phyloP scores from a whole-genome alignment of 805 yeast species.

The Candida nitratophila region DNA sequence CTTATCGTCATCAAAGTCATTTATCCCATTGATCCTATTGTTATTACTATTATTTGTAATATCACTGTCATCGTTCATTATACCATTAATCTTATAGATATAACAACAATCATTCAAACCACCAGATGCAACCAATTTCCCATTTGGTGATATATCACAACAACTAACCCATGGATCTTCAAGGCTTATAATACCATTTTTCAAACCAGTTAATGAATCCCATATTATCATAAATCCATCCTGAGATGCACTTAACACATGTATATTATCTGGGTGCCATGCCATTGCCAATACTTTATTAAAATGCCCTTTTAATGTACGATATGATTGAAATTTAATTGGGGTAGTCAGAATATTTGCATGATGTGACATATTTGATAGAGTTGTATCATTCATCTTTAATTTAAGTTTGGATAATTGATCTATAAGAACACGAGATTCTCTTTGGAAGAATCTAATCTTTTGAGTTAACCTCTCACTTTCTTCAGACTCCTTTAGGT shows the following conservation, averaged over 20 bases:
- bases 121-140: constrained; percentile 64
- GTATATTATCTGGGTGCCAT: constrained; percentile 63
- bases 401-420: constrained; percentile 22
- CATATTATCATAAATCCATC: constrained; percentile 82
- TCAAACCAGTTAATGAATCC: constrained; percentile 71
- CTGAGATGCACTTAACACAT: constrained; percentile 68
- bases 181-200: constrained; percentile 61
- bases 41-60: no score
- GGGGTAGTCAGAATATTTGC: constrained; percentile 6
- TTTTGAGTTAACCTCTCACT: constrained; percentile 1
- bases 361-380: constrained; percentile 18
- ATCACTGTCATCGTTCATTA: no score
- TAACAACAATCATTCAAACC: constrained; percentile 80
- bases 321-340: constrained; percentile 8
- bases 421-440: constrained; percentile 16
- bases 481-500: background rate
- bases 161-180: constrained; percentile 76
- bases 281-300: constrained; percentile 63
- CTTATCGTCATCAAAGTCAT: constrained; percentile 1
- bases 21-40: background rate
- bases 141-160: constrained; percentile 66
- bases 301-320: constrained; percentile 55
- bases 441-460: constrained; percentile 18
- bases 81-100: constrained; percentile 40
- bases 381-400: constrained; percentile 20